Base-by-base conservation (phyloP, 208 protist species). In the Leishmania turanica region DNA sequence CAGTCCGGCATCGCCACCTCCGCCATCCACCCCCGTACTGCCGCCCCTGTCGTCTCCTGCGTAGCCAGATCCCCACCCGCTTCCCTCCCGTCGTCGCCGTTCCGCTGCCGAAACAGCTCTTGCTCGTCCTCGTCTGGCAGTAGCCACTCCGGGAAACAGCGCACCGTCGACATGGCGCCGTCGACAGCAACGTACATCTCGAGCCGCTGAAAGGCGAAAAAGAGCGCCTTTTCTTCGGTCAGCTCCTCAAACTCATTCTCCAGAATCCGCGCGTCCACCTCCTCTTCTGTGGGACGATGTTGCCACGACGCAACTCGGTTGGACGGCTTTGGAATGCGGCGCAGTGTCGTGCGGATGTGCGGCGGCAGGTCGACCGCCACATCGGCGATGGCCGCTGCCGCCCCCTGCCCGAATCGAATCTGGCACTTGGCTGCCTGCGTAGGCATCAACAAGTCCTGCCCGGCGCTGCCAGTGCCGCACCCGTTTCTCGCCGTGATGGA, bases 161-260 rank as follows among this genome's bases (percentile, higher is more conserved):
- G 87, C 71, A 98, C 83, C 31, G 89, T 86, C 77, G 95, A 81
- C 75, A 98, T 84, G 1, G 86, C 88, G 31, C 78, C 72, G 37
- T 97, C 95, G 24, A 98, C 89, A 45, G 87, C 88, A 11, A 98
- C 81, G 79, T 93, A 98, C 82, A 98, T 81, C 70, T 96, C 89
- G 54, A 98, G 82, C 42, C 86, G 75, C 62, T 93, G 75, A 51
- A 96, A 92, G 3, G 84, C 92, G 77, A 89, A 95, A 86, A 88
- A 98, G 31, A 96, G 88, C 11, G 95, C 95, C 79, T 90, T 91
- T 37, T 96, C 89, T 53, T 95, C 89, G 5, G 88, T 94, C 42
- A 98, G 80, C 45, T 84, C 73, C 72, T 96, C 83, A 77, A 98
- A 98, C 40, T 86, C 79, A 77, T 98, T 98, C 73, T 95, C 93